These are phyloP conservation scores for Fragaria ananassa DNA, from an alignment of 306 rosid species.

Conservation along the genomic window DNA sequence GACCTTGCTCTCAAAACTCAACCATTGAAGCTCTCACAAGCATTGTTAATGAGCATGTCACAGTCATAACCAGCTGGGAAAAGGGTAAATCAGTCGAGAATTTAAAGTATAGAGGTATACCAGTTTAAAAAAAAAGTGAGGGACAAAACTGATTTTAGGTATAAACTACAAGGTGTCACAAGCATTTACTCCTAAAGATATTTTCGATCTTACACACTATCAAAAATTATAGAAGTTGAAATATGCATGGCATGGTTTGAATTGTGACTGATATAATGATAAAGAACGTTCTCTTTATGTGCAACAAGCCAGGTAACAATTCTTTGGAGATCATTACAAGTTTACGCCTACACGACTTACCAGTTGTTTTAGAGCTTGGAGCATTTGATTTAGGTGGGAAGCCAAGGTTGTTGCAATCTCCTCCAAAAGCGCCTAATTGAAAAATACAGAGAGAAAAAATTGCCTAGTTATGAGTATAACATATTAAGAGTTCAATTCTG, in stretches of 20 bases:
- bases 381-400: background rate
- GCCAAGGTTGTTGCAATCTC: constrained; percentile 33
- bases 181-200: no score
- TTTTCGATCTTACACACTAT: background rate
- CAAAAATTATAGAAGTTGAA: background rate
- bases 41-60: no score
- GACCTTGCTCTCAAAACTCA: no score
- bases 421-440: constrained; percentile 44
- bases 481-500: background rate
- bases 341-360: constrained; percentile 10
- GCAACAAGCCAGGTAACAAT: background rate
- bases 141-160: no score
- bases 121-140: no score
- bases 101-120: no score
- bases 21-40: no score
- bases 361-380: constrained; percentile 17
- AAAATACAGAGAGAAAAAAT: background rate
- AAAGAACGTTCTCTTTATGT: background rate
- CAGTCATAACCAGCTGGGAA: no score
- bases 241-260: background rate
- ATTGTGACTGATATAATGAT: background rate
- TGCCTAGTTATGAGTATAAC: background rate
- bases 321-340: background rate
- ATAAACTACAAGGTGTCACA: no score
- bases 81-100: no score